Conservation (phyloP, 2,329 filamentous ascomycete species). For the Cladosporium sp. region DNA sequence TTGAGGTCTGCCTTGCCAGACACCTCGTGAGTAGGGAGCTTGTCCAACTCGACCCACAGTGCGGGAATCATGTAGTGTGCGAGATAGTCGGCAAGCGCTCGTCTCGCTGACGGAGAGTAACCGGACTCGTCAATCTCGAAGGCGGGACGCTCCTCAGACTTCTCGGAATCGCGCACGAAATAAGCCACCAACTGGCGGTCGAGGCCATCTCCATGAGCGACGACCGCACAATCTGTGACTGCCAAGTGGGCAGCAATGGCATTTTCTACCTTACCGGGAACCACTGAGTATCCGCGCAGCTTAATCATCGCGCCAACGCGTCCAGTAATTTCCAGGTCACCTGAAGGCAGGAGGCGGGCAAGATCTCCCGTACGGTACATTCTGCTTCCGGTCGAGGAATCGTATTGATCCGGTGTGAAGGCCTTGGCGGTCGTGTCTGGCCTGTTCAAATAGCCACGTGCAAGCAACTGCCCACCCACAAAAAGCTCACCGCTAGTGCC, state of each 20-base stretch:
- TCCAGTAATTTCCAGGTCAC: constrained; percentile 70
- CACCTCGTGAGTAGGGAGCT: constrained; percentile 70
- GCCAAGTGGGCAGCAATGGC: constrained; percentile 66
- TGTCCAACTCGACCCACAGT: constrained; percentile 69
- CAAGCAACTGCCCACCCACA: constrained; percentile 68
- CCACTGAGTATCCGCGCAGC: constrained; percentile 72
- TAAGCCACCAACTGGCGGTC: constrained; percentile 74
- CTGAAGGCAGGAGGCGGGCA: constrained; percentile 62
- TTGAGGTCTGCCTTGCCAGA: constrained; percentile 77
- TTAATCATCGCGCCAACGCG: constrained; percentile 79
- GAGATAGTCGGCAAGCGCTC: constrained; percentile 60
- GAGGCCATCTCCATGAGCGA: constrained; percentile 71
- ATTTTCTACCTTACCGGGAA: constrained; percentile 72
- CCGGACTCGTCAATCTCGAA: constrained; percentile 67
- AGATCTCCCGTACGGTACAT: constrained; percentile 75
- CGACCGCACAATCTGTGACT: constrained; percentile 66
- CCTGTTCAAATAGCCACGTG: constrained; percentile 74
- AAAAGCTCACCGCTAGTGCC: constrained; percentile 70
- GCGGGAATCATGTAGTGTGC: constrained; percentile 82
- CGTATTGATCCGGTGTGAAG: constrained; percentile 65
- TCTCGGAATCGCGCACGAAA: constrained; percentile 63
- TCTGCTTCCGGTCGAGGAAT: constrained; percentile 49
- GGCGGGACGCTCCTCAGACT: constrained; percentile 53
- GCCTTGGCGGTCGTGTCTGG: constrained; percentile 71
- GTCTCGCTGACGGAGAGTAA: constrained; percentile 65